phyloP scores from a whole-genome alignment of 306 rosid species.

The Medicago truncatula region MtrunA17r5.0-ANR NC_053042.1:22340001-22340500 shows the following conservation, averaged over 20 bases:
- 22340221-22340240: constrained; percentile 10
- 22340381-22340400: background rate
- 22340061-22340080: background rate
- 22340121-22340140: no score
- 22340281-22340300: no score
- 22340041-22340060: background rate
- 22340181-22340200: constrained; percentile 2
- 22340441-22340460: constrained; percentile 32
- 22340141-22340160: background rate
- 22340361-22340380: constrained; percentile 19
- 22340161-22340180: background rate
- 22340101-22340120: constrained; percentile 7
- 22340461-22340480: constrained; percentile 1
- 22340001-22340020: background rate
- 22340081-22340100: background rate
- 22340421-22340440: background rate
- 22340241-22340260: background rate
- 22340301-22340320: background rate
- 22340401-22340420: constrained; percentile 9
- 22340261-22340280: no score
- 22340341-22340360: constrained; percentile 22
- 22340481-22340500: constrained; percentile 67
- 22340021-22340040: background rate
- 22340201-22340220: background rate
- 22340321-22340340: background rate